Evolutionary conservation across 257 asterid species (phyloP).

Genomic region (Solanum phureja): DNA sequence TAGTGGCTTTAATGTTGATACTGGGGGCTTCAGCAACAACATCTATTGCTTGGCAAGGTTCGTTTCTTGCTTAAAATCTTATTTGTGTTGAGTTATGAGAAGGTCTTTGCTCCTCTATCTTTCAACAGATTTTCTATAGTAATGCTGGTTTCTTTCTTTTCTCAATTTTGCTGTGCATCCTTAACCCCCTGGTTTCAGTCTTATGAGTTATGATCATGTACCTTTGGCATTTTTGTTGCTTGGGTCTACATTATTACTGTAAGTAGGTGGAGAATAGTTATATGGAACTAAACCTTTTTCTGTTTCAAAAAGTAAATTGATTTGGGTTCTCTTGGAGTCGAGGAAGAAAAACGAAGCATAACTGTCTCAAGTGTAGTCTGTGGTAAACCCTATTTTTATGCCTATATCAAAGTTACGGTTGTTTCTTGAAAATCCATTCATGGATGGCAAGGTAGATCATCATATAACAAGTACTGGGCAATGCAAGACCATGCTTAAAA

Average conservation of each 20-base stretch:
- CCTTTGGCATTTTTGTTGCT: neutral
- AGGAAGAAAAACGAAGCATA: neutral
- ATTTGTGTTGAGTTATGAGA: neutral
- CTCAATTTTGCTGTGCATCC: neutral
- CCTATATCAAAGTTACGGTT: neutral
- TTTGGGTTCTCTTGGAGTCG: neutral
- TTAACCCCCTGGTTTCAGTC: neutral
- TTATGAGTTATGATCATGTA: neutral
- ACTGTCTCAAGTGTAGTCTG: neutral
- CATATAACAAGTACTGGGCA: neutral
- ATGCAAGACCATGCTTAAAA: neutral
- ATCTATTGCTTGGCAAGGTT: constrained; percentile 91
- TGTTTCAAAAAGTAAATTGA: neutral
- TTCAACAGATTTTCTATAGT: neutral
- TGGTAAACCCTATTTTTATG: neutral
- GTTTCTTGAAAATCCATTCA: neutral
- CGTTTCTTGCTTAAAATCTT: neutral
- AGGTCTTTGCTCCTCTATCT: neutral
- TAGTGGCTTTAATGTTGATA: constrained; percentile 77
- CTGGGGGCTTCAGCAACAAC: constrained; percentile 96
- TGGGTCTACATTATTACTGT: neutral
- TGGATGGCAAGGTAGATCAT: neutral
- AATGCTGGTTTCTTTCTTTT: neutral
- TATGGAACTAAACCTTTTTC: neutral
- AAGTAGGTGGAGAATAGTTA: neutral